Base-by-base conservation (phyloP, 495 filamentous ascomycete genomes). In the Aspergillus hancockii region DNA sequence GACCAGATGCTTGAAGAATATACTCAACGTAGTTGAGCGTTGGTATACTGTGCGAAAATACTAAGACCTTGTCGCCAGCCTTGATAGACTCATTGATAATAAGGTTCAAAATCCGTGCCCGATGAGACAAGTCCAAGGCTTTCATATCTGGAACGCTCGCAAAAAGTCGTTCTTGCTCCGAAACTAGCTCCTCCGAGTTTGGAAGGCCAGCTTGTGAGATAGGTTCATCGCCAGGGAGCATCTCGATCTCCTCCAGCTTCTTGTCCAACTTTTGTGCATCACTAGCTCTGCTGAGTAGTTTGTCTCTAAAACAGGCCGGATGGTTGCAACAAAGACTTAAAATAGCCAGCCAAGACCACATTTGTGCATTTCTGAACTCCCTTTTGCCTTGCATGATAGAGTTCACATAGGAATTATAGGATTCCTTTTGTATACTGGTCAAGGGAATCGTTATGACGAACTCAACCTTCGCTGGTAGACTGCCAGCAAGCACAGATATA, bases 361-460 rank as follows among this genome's bases (percentile, higher is more conserved):
- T 34, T 1, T 57, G 72, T 5, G 71, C 45, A 58, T 59, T 58
- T 1, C 54, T 45, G 21, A 70, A 49, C 19, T 73, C 66, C 8
- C 43, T 55, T 8, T 18, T 66, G 14, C 66, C 57, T 10, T 62
- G 52, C 1, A 68, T 52, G 59, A 82, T 67, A 46, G 58, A 63
- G 10, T 60, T 52, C 12, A 90, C 75, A 69, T 85, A 93, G 0
- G 71, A 60, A 53, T 81, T 70, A 69, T 97, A 97, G 0, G 84
- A 77, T 6, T 76, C 56, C 31, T 66, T 70, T 68, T 97, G 93
- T 0, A 89, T n/a, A 0, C 72, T 57, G 0, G 90, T 92, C 31
- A 94, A 67, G 6, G 88, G 81, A 8, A 96, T 77, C 0, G 77
- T 86, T 41, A 97, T 79, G 36, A 95, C 78, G 65, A 95, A 97